Conservation (phyloP, 768 basidiomycete species). For the Lepiota venenata region DNA sequence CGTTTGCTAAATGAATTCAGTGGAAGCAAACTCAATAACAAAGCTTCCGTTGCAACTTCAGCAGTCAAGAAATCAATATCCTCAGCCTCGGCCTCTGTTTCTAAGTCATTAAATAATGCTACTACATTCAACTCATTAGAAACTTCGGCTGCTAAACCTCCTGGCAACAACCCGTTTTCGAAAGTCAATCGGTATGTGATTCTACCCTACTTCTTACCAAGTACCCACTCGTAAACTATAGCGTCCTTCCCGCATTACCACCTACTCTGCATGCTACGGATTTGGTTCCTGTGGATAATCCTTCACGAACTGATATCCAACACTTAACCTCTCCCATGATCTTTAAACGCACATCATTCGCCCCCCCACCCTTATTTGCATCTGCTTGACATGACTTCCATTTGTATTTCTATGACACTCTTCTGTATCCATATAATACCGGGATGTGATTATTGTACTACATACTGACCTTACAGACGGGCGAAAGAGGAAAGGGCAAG, state of each 20-base stretch:
- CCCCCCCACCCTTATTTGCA: conserved; percentile 67
- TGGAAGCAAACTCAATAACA: conserved; percentile 38
- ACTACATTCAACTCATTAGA: conserved; percentile 15
- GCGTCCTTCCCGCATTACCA: conserved; percentile 29
- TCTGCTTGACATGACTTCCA: conserved; percentile 47
- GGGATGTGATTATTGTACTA: conserved; percentile 14
- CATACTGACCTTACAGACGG: conserved; percentile 41
- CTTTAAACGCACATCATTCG: conserved; percentile 42
- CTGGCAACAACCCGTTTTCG: conserved; percentile 33
- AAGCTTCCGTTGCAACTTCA: conserved; percentile 31
- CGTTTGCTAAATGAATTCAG: conserved; percentile 30
- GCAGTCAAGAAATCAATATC: conserved; percentile 15
- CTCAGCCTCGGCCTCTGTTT: conserved; percentile 18
- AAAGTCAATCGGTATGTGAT: conserved; percentile 64
- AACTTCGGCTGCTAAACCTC: conserved; percentile 17
- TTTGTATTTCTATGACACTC: conserved; percentile 21
- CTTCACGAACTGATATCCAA: conserved; percentile 17
- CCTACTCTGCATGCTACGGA: conserved; percentile 17
- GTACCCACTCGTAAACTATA: conserved; percentile 70
- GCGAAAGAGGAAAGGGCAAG: conserved; percentile 76
- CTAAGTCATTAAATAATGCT: conserved; percentile 27
- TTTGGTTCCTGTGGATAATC: conserved; percentile 9
- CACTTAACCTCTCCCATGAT: conserved; percentile 35
- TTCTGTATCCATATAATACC: conserved; percentile 20
- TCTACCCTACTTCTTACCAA: conserved; percentile 22